Base-by-base conservation (phyloP, 495 filamentous ascomycete species). In the Aspergillus mulundensis region DNA sequence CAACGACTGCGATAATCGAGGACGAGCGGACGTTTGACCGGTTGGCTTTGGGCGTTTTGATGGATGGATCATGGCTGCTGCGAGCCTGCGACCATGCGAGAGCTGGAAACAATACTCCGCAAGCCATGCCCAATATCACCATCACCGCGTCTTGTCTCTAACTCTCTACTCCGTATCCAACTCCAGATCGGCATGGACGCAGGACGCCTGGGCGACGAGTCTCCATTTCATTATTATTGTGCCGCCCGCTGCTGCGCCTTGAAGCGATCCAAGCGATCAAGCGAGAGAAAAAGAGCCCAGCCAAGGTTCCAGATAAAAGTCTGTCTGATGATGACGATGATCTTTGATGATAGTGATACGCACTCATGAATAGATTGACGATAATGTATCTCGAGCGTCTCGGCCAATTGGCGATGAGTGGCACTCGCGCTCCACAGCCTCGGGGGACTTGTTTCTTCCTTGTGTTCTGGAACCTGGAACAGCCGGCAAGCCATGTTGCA, bases 271-370 rank as follows among this genome's bases (percentile, higher is more conserved):
- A 36, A 36, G 32, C 12, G 32, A 36, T 11, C 12, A 36, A 36
- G 32, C 32, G 34, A 24, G 18, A 21, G 30, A 16, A 25, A 40
- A 25, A 16, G 10, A 40, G 8, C 15, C 23, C 3, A 39, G 48
- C 48, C 48, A 50, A 50, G 48, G 48, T 50, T 50, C 48, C 48
- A 50, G 48, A 40, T 39, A 50, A 28, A 32, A 50, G 21, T 38
- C 30, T 30, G 38, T 18, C n/a, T 18, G 38, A 8, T 25, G 34
- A 50, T 50, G 48, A 40, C 12, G 34, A 50, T 50, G 48, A 38
- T 50, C 20, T 18, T 50, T 50, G 48, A 36, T 36, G 32, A 36
- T 10, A 36, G 32, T 36, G 32, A 40, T 40, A 34, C n/a, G 24
- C 34, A 40, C 34, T 39, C 21, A 46, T 46, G 43, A 14, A 46